Conservation (phyloP, 371 early-diverging fungal species). For the Mortierella sp. region DNA sequence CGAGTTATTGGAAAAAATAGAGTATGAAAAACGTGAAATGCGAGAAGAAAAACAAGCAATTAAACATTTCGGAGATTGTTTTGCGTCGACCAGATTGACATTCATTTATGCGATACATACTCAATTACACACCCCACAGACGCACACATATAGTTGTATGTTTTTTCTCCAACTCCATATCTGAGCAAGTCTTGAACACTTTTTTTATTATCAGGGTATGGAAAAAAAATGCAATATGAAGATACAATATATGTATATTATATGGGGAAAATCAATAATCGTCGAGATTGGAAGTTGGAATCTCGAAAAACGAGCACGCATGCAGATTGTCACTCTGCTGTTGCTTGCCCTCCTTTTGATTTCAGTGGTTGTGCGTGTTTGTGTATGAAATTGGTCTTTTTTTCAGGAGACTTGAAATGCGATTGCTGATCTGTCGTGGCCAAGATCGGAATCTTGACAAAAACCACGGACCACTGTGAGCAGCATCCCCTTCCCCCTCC, state of each 20-base stretch:
- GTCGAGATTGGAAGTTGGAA: slow-evolving; percentile 45
- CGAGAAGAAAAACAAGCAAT: not conserved
- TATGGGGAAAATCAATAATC: not conserved
- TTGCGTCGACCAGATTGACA: too few relatives aligned
- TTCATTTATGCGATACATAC: not conserved
- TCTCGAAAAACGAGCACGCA: not conserved
- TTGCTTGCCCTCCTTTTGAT: too few relatives aligned
- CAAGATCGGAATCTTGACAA: too few relatives aligned
- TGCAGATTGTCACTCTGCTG: slow-evolving; percentile 9
- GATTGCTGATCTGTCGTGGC: too few relatives aligned
- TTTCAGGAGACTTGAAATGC: too few relatives aligned
- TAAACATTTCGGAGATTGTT: not conserved
- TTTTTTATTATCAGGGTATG: not conserved
- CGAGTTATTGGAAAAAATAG: too few relatives aligned
- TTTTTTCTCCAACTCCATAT: not conserved
- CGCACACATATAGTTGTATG: not conserved
- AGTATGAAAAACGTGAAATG: not conserved
- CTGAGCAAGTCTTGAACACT: not conserved
- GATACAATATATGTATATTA: not conserved
- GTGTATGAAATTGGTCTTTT: too few relatives aligned
- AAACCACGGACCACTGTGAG: too few relatives aligned
- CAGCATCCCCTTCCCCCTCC: not conserved
- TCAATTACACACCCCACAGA: too few relatives aligned
- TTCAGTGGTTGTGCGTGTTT: too few relatives aligned
- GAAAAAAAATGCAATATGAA: too few relatives aligned